A percentile compares a stretch with the other conserved stretches of the same genome.
These are phyloP conservation scores for Monosporascus sp. DNA, from an alignment of 2,329 filamentous ascomycete species.

Conservation along the genomic window DNA sequence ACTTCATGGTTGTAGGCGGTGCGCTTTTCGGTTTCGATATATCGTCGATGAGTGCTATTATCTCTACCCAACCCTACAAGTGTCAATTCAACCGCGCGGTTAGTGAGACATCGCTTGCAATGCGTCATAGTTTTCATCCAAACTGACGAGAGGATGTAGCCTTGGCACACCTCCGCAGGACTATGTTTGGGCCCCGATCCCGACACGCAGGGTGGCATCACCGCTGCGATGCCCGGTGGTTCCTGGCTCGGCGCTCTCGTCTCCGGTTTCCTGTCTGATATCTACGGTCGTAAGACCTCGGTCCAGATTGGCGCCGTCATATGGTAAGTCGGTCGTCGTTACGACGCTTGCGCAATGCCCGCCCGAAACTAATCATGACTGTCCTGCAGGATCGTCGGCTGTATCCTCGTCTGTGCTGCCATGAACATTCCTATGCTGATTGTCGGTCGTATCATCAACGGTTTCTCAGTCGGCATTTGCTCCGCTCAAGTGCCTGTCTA, in stretches of 20 bases:
- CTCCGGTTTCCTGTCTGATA: conserved; percentile 56
- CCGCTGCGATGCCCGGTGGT: conserved; percentile 65
- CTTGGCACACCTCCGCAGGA: conserved; percentile 29
- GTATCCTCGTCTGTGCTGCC: conserved; percentile 38
- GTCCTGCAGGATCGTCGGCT: conserved; percentile 40
- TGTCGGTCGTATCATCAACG: conserved; percentile 66
- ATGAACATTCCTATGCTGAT: conserved; percentile 54
- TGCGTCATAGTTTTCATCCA: neutral
- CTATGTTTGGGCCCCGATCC: conserved; percentile 46
- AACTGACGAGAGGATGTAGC: conserved; percentile 1
- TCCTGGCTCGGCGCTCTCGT: conserved; percentile 61
- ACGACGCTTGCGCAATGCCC: neutral
- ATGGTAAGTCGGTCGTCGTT: conserved; percentile 34
- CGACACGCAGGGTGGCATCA: conserved; percentile 57
- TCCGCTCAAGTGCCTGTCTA: conserved; percentile 69
- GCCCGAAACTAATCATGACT: conserved; percentile 5
- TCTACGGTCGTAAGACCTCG: conserved; percentile 40
- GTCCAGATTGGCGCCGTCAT: conserved; percentile 46
- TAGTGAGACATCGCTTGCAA: conserved; percentile 2
- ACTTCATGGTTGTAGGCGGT: conserved; percentile 24
- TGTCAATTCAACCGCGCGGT: conserved; percentile 37
- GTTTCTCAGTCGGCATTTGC: conserved; percentile 65
- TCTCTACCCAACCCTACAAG: conserved; percentile 35
- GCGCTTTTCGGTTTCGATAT: conserved; percentile 40
- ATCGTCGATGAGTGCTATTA: conserved; percentile 40